Percentiles rank a stretch among this genome's conserved stretches.
Conservation (phyloP, 2,329 filamentous ascomycete genomes). For the Acephala macrosclerotiorum region DNA sequence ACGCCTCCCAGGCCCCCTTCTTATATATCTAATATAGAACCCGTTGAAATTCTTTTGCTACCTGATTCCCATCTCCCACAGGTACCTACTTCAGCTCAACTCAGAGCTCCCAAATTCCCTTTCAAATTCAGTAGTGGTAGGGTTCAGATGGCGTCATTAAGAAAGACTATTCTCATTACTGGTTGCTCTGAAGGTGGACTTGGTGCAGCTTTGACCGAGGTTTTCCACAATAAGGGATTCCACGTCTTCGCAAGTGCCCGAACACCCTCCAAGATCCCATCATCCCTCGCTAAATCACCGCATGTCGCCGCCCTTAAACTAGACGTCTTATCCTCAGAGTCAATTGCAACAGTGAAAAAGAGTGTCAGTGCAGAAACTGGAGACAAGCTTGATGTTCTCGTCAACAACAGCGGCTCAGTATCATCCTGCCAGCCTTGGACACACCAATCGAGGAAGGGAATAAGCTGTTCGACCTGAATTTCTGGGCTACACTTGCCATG, state of each 20-base stretch:
- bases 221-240: constrained; percentile 45
- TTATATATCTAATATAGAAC: too few species aligned
- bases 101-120: too few species aligned
- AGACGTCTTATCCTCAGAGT: constrained; percentile 48
- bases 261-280: constrained; percentile 42
- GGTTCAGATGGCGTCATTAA: constrained; percentile 3
- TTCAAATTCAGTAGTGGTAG: too few species aligned
- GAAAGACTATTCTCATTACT: constrained; percentile 44
- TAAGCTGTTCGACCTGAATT: constrained; percentile 42
- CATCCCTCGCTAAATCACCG: constrained; percentile 44
- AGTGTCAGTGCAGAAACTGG: constrained; percentile 44
- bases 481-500: constrained; percentile 40
- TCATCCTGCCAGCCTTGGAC: constrained; percentile 34
- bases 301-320: constrained; percentile 47
- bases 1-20: too few species aligned
- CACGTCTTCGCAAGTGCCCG: constrained; percentile 50
- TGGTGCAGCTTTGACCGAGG: constrained; percentile 48
- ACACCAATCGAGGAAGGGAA: constrained; percentile 35
- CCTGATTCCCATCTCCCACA: too few species aligned
- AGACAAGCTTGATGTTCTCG: constrained; percentile 46
- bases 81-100: too few species aligned
- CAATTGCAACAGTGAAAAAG: constrained; percentile 44
- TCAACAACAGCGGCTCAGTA: constrained; percentile 7
- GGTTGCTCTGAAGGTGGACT: constrained; percentile 47
- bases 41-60: too few species aligned